Conservation (phyloP, 306 rosid genomes). For the Castanea sativa region DNA sequence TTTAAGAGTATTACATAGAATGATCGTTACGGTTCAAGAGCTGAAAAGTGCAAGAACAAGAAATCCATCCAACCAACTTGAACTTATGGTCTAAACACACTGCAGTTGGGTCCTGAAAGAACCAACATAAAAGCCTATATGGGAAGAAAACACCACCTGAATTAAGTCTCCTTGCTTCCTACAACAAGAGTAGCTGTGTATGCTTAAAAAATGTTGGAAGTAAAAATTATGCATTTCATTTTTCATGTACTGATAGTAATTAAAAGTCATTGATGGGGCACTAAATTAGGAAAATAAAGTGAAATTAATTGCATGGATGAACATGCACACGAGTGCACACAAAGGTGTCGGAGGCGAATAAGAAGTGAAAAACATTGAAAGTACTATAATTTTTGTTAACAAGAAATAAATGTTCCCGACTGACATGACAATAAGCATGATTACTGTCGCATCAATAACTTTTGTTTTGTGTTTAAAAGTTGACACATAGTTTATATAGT, state of each 20-base stretch:
- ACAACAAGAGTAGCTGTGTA: not conserved
- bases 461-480: too few relatives aligned
- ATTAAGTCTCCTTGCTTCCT: not conserved
- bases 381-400: too few relatives aligned
- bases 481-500: too few relatives aligned
- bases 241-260: not conserved
- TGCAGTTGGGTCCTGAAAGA: slow-evolving; percentile 2
- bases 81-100: not conserved
- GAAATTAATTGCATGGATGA: not conserved
- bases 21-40: not conserved
- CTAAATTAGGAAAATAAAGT: not conserved
- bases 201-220: not conserved
- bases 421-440: too few relatives aligned
- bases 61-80: not conserved
- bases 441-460: too few relatives aligned
- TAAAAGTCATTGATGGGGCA: not conserved
- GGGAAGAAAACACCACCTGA: not conserved
- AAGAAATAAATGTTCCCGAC: too few relatives aligned
- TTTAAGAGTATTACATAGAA: slow-evolving; percentile 1
- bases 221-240: not conserved
- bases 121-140: not conserved
- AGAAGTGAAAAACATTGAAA: too few relatives aligned
- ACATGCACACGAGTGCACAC: not conserved
- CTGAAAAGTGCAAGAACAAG: not conserved
- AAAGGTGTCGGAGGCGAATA: too few relatives aligned